Conservation (phyloP, 106 monocot species). For the Dendrobium chrysotoxum region DNA sequence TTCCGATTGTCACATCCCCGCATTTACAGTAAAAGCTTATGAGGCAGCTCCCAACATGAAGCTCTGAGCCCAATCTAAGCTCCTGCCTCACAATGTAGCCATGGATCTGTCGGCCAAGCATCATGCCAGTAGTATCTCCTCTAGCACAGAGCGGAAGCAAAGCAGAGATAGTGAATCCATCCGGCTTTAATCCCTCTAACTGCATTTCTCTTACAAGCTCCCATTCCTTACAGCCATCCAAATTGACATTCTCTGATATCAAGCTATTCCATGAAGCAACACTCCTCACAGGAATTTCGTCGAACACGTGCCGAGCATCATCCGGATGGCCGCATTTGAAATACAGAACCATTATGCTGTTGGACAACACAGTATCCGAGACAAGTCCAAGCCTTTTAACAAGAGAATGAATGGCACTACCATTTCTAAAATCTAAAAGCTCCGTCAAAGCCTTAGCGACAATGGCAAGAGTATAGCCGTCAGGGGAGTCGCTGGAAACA, state of each 20-base stretch:
- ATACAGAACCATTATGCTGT: slow-evolving; percentile 47
- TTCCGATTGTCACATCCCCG: slow-evolving; percentile 21
- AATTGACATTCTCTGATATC: slow-evolving; percentile 20
- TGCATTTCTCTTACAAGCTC: slow-evolving; percentile 41
- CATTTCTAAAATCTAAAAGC: slow-evolving; percentile 12
- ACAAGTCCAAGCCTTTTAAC: slow-evolving; percentile 28
- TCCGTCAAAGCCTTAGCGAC: slow-evolving; percentile 35
- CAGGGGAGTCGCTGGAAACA: slow-evolving; percentile 15
- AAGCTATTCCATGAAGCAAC: slow-evolving; percentile 59
- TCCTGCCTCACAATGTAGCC: slow-evolving; percentile 36
- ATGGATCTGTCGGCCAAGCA: slow-evolving; percentile 52
- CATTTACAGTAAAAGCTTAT: slow-evolving; percentile 54
- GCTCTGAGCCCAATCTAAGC: slow-evolving; percentile 33
- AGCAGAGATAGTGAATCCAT: slow-evolving; percentile 50
- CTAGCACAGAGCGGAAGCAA: slow-evolving; percentile 33
- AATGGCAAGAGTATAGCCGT: slow-evolving; percentile 54
- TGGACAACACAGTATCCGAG: slow-evolving; percentile 38
- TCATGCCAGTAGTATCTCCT: not conserved
- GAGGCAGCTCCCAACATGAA: slow-evolving; percentile 55
- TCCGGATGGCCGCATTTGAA: not conserved
- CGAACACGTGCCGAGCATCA: slow-evolving; percentile 49
- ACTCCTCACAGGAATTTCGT: slow-evolving; percentile 53
- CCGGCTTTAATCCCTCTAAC: slow-evolving; percentile 35
- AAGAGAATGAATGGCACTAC: slow-evolving; percentile 29
- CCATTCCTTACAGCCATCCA: slow-evolving; percentile 10